A percentile compares a stretch with the other conserved stretches of the same genome.
Evolutionary conservation across 345 rosid species (phyloP).

Genomic region (Rhodomyrtus tomentosa): DNA sequence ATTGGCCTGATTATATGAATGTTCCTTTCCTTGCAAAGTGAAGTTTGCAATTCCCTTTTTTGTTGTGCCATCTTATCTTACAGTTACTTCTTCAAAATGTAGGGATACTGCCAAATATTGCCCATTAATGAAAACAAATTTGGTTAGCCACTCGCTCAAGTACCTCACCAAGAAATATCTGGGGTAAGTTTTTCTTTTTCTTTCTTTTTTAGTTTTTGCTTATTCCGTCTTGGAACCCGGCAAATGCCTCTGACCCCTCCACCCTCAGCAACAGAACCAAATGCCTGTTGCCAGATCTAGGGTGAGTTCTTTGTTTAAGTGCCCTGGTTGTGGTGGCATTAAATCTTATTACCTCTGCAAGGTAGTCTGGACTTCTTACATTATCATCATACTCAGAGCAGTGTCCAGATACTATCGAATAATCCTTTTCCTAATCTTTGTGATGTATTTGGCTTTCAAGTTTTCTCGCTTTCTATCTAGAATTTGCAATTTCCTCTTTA

Average conservation of each 20-base stretch:
- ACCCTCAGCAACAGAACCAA: not conserved
- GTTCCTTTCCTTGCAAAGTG: not conserved
- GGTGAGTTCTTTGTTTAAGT: not conserved
- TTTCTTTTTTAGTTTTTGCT: not conserved
- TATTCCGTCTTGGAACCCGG: not conserved
- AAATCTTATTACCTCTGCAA: not conserved
- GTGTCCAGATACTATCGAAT: not conserved
- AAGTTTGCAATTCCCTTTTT: not conserved
- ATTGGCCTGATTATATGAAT: not conserved
- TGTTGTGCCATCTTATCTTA: not conserved
- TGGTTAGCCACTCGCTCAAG: constrained; percentile 68
- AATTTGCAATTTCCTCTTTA: not conserved
- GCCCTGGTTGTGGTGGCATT: not conserved
- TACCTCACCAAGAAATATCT: constrained; percentile 53
- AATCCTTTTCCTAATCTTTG: not conserved
- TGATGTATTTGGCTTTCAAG: not conserved
- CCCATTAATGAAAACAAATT: constrained; percentile 70
- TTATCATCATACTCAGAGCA: not conserved
- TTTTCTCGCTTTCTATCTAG: not conserved
- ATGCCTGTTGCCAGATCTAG: not conserved
- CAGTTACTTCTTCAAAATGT: not conserved
- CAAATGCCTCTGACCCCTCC: not conserved
- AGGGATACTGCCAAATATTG: constrained; percentile 73
- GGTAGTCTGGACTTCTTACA: not conserved
- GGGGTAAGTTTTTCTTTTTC: constrained; percentile 31